Base-by-base conservation (phyloP, 2,329 filamentous ascomycete genomes). In the Didymella arachidicola region DNA sequence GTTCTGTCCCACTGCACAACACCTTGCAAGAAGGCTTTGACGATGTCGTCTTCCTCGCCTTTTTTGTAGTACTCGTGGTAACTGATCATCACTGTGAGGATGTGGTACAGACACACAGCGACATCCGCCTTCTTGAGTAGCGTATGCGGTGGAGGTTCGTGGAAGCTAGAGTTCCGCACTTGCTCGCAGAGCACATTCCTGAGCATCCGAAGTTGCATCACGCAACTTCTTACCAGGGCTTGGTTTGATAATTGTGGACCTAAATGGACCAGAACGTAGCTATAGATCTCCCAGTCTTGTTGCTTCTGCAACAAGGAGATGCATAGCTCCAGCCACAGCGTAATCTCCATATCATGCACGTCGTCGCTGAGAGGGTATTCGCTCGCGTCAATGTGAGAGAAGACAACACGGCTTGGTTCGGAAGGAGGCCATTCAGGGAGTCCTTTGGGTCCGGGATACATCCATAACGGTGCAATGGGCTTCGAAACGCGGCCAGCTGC, bases 241-340 rank as follows among this genome's bases (percentile, higher is more conserved):
- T 95, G 92, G 68, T 99, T 99, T 75, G 89, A 91, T 22, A 99
- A 82, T 69, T 98, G 94, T 27, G 91, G 89, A 1, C 92, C 91
- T 10, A 97, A 80, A 74, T 97, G 91, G 6, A 92, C 90, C 29
- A 99, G 81, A 18, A 94, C 85, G 72, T 94, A 97, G 76, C 92
- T 94, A 80, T 96, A 97, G 1, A 96, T 82, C 73, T 98, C 93
- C 93, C 94, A 98, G 61, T 95, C 89, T 46, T 87, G 86, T 39
- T 89, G 90, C 54, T 87, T 84, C 64, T 90, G 87, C 42, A 96
- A 79, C n/a, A 95, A 79, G n/a, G 83, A 82, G 26, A 92, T 85
- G 36, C 96, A 82, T 11, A 87, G 83, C 62, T 93, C 90, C n/a
- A 96, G 82, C 90, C 92, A 97, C 39, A 72, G 48, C 16, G 71